A percentile compares a stretch with the other conserved stretches of the same genome.
phyloP scores from a whole-genome alignment of 345 rosid genomes.

The Viola odorata region DNA sequence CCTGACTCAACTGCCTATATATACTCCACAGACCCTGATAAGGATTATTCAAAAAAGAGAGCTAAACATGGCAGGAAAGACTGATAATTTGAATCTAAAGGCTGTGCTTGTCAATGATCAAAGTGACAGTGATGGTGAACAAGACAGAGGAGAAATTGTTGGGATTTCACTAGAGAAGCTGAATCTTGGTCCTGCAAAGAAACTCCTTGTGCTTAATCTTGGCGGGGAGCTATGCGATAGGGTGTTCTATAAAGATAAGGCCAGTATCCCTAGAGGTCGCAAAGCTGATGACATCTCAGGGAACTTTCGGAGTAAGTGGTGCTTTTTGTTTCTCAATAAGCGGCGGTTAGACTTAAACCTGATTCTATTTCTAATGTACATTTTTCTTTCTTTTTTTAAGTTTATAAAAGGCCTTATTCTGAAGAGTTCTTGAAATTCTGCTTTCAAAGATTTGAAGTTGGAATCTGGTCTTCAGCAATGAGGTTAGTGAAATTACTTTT shows the following conservation, averaged over 20 bases:
- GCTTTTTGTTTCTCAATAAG: neutral
- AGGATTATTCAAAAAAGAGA: too few relatives aligned
- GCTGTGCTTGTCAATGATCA: neutral
- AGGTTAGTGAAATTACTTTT: neutral
- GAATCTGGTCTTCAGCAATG: slow-evolving; percentile 35
- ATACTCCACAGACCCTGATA: too few relatives aligned
- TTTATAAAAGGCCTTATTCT: slow-evolving; percentile 43
- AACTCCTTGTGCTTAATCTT: slow-evolving; percentile 26
- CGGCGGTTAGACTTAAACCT: neutral
- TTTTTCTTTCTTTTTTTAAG: slow-evolving; percentile 12
- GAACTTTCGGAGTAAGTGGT: slow-evolving; percentile 16
- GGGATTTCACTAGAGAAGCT: slow-evolving; percentile 8
- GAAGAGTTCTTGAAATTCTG: slow-evolving; percentile 38
- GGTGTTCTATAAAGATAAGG: neutral
- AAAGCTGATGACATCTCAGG: slow-evolving; percentile 26
- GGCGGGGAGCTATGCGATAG: slow-evolving; percentile 35
- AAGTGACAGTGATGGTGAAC: neutral
- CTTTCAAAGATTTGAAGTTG: slow-evolving; percentile 44
- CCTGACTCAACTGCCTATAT: too few relatives aligned
- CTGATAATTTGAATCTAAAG: neutral
- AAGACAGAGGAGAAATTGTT: neutral
- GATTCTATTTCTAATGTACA: neutral
- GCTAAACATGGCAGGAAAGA: neutral
- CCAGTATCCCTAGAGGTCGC: neutral
- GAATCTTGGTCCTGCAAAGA: slow-evolving; percentile 18